Percentiles rank a stretch among this genome's conserved stretches.
Evolutionary conservation across 345 rosid genomes (phyloP).

Genomic region (Psidium friedrichsthalianum): DNA sequence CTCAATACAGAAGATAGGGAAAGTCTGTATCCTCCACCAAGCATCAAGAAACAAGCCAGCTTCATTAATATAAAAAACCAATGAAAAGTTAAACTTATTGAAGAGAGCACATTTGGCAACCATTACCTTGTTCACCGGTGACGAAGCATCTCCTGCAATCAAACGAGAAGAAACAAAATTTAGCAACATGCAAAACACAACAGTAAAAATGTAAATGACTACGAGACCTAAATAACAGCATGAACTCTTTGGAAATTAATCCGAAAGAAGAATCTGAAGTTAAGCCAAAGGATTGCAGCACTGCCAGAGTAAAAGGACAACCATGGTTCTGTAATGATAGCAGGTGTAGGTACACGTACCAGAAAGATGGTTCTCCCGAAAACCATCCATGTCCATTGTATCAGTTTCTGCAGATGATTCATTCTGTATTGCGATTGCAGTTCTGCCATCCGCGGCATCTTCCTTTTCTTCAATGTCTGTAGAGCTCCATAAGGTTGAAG

Average conservation of each 20-base stretch:
- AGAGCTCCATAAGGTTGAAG: slow-evolving; percentile 48
- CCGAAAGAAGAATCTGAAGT: not conserved
- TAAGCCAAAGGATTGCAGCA: not conserved
- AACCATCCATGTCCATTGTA: slow-evolving; percentile 57
- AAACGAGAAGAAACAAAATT: not conserved
- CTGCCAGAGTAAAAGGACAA: not conserved
- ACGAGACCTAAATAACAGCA: not conserved
- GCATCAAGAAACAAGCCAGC: not conserved
- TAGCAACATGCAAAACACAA: not conserved
- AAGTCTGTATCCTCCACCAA: not conserved
- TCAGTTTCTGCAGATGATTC: slow-evolving; percentile 70
- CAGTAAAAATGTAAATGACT: not conserved
- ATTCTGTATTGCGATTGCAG: slow-evolving; percentile 16
- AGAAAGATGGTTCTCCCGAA: slow-evolving; percentile 16
- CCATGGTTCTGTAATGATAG: not conserved
- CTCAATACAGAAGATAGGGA: not conserved
- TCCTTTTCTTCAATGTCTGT: slow-evolving; percentile 30
- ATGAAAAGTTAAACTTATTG: not conserved
- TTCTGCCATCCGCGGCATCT: slow-evolving; percentile 10
- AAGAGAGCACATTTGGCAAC: not conserved
- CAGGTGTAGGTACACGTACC: slow-evolving; percentile 25
- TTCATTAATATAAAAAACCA: not conserved
- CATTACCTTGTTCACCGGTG: not conserved
- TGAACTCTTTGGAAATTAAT: not conserved
- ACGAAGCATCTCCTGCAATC: not conserved